A percentile compares a stretch with the other conserved stretches of the same genome.
phyloP scores from a whole-genome alignment of 805 yeast genomes.

The Starmerella bombi region DNA sequence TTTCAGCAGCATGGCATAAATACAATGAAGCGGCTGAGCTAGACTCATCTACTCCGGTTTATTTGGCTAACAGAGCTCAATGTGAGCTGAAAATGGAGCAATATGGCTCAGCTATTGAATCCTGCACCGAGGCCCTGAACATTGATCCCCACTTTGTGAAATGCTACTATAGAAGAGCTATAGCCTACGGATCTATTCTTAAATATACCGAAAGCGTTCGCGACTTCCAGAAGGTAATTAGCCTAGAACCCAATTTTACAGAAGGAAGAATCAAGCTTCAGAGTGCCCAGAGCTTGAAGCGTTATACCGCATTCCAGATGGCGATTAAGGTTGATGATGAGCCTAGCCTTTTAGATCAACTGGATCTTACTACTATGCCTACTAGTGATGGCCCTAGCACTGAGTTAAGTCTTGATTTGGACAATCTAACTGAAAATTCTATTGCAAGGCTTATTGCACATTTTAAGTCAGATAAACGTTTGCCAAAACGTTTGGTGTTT shows the following conservation, averaged over 20 bases:
- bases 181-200: constrained; percentile 61
- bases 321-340: constrained; percentile 71
- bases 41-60: constrained; percentile 49
- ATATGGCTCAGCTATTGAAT: constrained; percentile 73
- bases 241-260: constrained; percentile 51
- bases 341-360: constrained; percentile 34
- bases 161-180: constrained; percentile 78
- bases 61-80: constrained; percentile 73
- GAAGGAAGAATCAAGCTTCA: constrained; percentile 49
- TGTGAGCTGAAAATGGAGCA: constrained; percentile 76
- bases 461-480: constrained; percentile 58
- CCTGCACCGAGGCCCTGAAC: constrained; percentile 58
- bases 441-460: constrained; percentile 49
- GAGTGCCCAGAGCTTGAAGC: constrained; percentile 51
- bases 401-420: constrained; percentile 34
- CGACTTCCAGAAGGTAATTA: constrained; percentile 54
- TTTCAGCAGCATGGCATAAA: constrained; percentile 45
- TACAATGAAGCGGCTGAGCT: constrained; percentile 62
- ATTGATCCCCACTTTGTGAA: constrained; percentile 57
- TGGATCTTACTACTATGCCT: constrained; percentile 26
- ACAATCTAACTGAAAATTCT: constrained; percentile 39
- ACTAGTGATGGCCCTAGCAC: constrained; percentile 39
- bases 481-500: constrained; percentile 73
- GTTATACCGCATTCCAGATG: constrained; percentile 64
- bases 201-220: constrained; percentile 59